Conservation (phyloP, 805 yeast genomes). For the Nakazawaea siamensis region DNA sequence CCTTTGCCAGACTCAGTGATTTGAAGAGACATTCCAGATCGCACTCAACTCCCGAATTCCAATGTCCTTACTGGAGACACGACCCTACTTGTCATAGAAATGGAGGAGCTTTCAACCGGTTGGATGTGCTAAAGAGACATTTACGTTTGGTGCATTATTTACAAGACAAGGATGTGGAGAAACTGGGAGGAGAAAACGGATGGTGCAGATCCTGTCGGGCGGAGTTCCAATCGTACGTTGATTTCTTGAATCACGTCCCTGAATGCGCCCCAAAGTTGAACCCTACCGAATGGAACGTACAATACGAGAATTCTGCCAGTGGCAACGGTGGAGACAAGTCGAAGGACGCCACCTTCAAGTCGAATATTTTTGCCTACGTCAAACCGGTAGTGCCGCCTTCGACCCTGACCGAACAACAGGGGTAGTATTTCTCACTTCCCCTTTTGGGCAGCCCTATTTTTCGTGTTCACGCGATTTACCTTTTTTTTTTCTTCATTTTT, state of each 20-base stretch:
- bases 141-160: slow-evolving; percentile 61
- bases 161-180: slow-evolving; percentile 24
- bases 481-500: no score
- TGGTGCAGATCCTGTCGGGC: slow-evolving; percentile 60
- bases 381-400: no score
- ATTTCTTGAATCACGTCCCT: slow-evolving; percentile 56
- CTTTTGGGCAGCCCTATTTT: no score
- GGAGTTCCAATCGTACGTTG: slow-evolving; percentile 44
- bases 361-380: no score
- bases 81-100: slow-evolving; percentile 70
- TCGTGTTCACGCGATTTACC: no score
- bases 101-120: slow-evolving; percentile 66
- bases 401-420: no score
- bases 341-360: no score
- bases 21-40: slow-evolving; percentile 60
- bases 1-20: slow-evolving; percentile 63
- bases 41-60: slow-evolving; percentile 57
- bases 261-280: slow-evolving; percentile 38
- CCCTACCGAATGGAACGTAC: slow-evolving; percentile 9
- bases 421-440: no score
- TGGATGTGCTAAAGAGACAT: slow-evolving; percentile 72
- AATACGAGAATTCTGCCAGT: no score
- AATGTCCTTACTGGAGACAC: slow-evolving; percentile 65
- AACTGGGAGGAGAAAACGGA: slow-evolving; percentile 29
- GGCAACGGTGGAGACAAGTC: no score